Evolutionary conservation across 768 basidiomycete genomes (phyloP), one percentile per base, ranked within the genome.

Genomic region (Mycena amicta): DNA sequence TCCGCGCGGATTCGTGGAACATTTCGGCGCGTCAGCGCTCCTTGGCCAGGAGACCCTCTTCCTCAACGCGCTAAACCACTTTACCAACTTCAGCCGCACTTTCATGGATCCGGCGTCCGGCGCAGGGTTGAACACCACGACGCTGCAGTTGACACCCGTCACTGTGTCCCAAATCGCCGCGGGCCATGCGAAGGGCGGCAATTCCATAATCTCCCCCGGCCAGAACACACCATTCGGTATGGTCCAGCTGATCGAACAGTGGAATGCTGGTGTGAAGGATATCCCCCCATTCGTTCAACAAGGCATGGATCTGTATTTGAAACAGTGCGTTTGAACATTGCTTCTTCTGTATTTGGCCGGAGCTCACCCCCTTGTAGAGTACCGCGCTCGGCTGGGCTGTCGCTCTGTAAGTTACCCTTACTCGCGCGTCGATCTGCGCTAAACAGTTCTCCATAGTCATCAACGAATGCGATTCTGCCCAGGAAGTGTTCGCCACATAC

Each of bases 1-100:
- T n/a, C n/a, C n/a, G n/a, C n/a, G n/a, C n/a, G n/a, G n/a, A n/a
- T n/a, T n/a, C n/a, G n/a, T n/a, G n/a, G n/a, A n/a, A n/a, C n/a
- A n/a, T 45, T 74, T 77, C 58, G 69, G 74, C 53, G 69, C 68
- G 18, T 74, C 75, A 37, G 72, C 74, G 16, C 70, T 76, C 30
- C 53, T 55, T 12, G 71, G 67, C 5, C 64, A 67, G 2, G 66
- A 68, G 4, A 62, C 63, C 4, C 59, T 59, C 12, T 77, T 72
- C 57, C 52, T 69, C 31, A 65, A 70, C 15, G 72, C 73, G 0
- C 73, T 71, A 53, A 55, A 58, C 8, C 65, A 70, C 16, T 76
- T 68, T 55, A 68, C 56, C 29, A 67, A 72, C 39, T 73, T 72
- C 56, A 71, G 68, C 2, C 46, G 54, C 25, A 61, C 67, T 0